Evolutionary conservation across 495 filamentous ascomycete genomes (phyloP).

Genomic region (Penicillium samsonianum): DNA sequence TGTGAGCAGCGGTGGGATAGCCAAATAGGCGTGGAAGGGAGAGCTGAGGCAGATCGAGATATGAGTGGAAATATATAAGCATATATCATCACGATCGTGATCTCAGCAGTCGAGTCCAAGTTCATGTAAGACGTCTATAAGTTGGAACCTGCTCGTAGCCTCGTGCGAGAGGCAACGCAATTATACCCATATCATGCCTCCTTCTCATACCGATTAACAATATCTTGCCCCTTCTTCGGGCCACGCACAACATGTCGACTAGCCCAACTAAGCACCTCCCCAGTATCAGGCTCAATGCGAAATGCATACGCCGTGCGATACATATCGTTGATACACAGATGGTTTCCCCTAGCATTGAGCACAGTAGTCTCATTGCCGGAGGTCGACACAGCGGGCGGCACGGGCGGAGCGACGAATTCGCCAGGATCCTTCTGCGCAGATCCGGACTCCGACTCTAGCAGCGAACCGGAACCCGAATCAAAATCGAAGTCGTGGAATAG

Average conservation of each 20-base stretch:
- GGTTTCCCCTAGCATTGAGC: conserved; percentile 42
- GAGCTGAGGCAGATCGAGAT: background rate
- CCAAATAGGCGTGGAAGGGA: background rate
- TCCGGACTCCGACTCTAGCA: background rate
- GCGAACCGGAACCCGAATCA: background rate
- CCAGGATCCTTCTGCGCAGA: background rate
- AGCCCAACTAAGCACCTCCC: conserved; percentile 47
- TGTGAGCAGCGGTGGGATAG: conserved; percentile 37
- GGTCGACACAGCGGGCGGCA: conserved; percentile 21
- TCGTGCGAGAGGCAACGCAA: background rate
- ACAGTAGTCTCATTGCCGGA: conserved; percentile 26
- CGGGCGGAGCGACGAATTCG: conserved; percentile 32
- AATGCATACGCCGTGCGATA: conserved; percentile 52
- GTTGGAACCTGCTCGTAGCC: background rate
- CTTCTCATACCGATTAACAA: conserved; percentile 42
- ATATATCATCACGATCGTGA: background rate
- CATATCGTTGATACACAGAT: conserved; percentile 53
- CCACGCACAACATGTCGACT: conserved; percentile 51
- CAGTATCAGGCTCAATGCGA: conserved; percentile 35
- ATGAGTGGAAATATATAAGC: background rate
- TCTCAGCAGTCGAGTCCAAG: background rate
- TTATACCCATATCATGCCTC: conserved; percentile 19
- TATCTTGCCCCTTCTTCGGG: conserved; percentile 52
- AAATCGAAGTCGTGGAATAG: conserved; percentile 50
- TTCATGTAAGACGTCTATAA: background rate